Base-by-base conservation (phyloP, 208 protist species). In the Wallacemonas collosoma region DNA sequence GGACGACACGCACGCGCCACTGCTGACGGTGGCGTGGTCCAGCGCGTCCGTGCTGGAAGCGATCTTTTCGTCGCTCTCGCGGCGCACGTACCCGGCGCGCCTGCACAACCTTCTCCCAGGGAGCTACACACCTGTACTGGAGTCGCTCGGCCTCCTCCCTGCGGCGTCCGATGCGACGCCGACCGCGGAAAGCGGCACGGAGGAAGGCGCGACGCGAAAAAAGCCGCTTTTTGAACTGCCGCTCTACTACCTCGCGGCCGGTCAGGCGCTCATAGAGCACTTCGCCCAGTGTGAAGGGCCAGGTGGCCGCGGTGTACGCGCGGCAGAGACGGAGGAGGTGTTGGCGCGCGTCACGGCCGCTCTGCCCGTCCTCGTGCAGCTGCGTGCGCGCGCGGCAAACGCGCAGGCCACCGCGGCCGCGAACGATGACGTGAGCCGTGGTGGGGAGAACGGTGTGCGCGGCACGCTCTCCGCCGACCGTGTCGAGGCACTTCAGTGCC, bases 181-280 rank as follows among this genome's bases (percentile, higher is more conserved):
- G 17, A 71, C 56, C 17, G 72, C 79, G 68, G 70, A 44, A 2
- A 62, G 26, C 26, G 26, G 26, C 26, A 0, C 26, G 26, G 26
- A 26, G 26, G 26, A 26, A 26, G 26, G 26, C 26, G 26, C 26
- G 26, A 26, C 26, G 26, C 26, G 26, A 26, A 26, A 26, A 26
- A 26, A 26, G 26, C 26, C 26, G 26, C 26, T 26, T 26, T 93
- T 93, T 64, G 43, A 70, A 14, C 70, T 89, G 62, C 90, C 90
- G 14, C 45, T 69, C 45, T 95, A 95, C 79, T 95, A 95, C 71
- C 74, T 70, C 5, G 82, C 81, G 54, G 81, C 81, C 36, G 88
- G 77, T 11, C 69, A 81, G 38, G 65, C 64, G 3, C 6, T 93
- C 41, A 56, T 93, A 38, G 68, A 73, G 11, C 86, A 90, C 76